Conservation (phyloP, 208 protist genomes). For the Tritrichomonas foetus region DNA sequence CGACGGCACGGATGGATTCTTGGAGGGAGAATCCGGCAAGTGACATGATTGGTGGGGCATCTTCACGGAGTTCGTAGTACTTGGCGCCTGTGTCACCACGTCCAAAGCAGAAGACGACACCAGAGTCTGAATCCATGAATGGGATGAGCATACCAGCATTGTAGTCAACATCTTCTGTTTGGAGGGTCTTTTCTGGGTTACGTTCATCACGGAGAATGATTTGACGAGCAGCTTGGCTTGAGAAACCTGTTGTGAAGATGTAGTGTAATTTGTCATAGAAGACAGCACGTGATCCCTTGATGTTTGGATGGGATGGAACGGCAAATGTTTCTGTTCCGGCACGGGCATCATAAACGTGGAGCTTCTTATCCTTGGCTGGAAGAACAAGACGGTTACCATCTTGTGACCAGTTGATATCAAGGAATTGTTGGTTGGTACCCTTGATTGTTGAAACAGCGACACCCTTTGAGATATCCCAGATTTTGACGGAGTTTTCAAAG, state of each 20-base stretch:
- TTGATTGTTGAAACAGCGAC: background rate
- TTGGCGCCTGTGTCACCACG: background rate
- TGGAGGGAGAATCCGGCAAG: background rate
- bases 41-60: background rate
- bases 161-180: background rate
- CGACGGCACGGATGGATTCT: background rate
- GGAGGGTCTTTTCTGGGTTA: conserved; percentile 25
- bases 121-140: conserved; percentile 20
- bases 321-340: background rate
- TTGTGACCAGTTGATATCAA: conserved; percentile 33
- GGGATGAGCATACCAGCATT: conserved; percentile 6
- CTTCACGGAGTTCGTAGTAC: background rate
- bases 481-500: conserved; percentile 17
- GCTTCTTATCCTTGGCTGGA: conserved; percentile 7
- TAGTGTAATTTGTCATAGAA: conserved; percentile 31
- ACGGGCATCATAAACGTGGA: conserved; percentile 1
- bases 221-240: background rate
- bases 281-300: background rate
- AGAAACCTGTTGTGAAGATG: conserved; percentile 34
- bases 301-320: background rate
- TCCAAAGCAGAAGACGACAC: background rate
- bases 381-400: background rate
- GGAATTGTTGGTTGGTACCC: background rate
- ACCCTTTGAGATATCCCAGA: conserved; percentile 26
- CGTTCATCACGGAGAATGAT: conserved; percentile 9